These are phyloP conservation scores for Myxozyma udenii DNA, from an alignment of 805 yeast species.

Conservation along the genomic window DNA sequence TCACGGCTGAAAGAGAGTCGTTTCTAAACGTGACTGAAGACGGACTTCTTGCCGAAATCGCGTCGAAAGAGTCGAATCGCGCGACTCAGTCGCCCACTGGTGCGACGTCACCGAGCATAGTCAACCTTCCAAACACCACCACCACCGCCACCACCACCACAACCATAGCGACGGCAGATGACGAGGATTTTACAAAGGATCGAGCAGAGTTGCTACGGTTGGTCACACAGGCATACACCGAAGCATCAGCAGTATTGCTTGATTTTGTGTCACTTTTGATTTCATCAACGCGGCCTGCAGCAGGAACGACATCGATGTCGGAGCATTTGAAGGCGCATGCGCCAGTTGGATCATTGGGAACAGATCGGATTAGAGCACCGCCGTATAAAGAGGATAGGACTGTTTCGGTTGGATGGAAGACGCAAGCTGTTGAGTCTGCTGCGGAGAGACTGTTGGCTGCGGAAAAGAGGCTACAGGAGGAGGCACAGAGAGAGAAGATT, in stretches of 20 bases:
- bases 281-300: constrained; percentile 77
- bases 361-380: constrained; percentile 33
- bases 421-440: constrained; percentile 61
- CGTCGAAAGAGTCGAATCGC: constrained; percentile 17
- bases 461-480: constrained; percentile 50
- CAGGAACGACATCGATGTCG: constrained; percentile 84
- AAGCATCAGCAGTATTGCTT: constrained; percentile 70
- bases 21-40: constrained; percentile 60
- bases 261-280: constrained; percentile 83
- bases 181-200: constrained; percentile 30
- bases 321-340: constrained; percentile 72
- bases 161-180: constrained; percentile 4
- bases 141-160: neutral
- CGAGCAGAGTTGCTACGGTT: constrained; percentile 32
- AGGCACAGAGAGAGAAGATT: constrained; percentile 56
- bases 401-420: constrained; percentile 80
- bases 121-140: neutral
- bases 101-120: constrained; percentile 1
- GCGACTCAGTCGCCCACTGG: neutral
- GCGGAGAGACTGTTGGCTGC: constrained; percentile 52
- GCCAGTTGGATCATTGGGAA: constrained; percentile 66
- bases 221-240: constrained; percentile 65
- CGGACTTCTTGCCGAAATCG: constrained; percentile 48
- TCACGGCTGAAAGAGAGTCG: constrained; percentile 57
- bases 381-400: constrained; percentile 37